Percentiles rank a stretch among this genome's conserved stretches.
Conservation (phyloP, 225 moss, liverwort and hornwort species). For the Marchantia polymorpha region DNA sequence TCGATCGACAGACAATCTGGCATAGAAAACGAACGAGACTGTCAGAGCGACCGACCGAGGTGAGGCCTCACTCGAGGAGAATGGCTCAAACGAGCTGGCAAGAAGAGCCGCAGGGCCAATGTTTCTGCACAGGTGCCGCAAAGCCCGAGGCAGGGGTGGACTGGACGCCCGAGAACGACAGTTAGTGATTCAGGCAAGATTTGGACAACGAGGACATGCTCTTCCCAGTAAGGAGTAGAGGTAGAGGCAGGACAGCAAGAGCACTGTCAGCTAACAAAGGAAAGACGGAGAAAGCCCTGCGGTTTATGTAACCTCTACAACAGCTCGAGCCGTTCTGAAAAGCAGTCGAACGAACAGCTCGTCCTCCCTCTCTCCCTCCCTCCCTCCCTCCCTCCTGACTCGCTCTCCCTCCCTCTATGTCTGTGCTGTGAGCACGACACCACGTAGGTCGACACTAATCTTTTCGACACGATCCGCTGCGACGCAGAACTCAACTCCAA, state of each 20-base stretch:
- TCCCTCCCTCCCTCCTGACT: background rate
- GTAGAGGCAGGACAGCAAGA: background rate
- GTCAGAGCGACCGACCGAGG: background rate
- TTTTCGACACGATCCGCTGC: background rate
- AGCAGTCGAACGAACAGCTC: background rate
- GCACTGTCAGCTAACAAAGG: background rate
- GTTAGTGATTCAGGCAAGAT: background rate
- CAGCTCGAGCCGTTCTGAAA: background rate
- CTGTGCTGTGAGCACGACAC: background rate
- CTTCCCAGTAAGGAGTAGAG: background rate
- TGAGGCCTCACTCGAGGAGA: background rate
- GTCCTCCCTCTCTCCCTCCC: background rate
- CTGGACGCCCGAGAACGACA: background rate
- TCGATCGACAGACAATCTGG: background rate
- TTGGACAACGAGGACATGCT: background rate
- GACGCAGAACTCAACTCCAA: background rate
- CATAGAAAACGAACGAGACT: background rate
- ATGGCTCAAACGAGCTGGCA: background rate
- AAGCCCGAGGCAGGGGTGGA: background rate
- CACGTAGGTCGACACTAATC: background rate
- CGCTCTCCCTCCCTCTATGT: background rate
- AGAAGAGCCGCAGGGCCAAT: background rate
- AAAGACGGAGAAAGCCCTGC: background rate
- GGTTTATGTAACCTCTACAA: background rate
- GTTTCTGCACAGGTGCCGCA: background rate